Evolutionary conservation across 2,329 filamentous ascomycete species (phyloP), one percentile per base, ranked within the genome.

Genomic region (Hypoxylon sp.): DNA sequence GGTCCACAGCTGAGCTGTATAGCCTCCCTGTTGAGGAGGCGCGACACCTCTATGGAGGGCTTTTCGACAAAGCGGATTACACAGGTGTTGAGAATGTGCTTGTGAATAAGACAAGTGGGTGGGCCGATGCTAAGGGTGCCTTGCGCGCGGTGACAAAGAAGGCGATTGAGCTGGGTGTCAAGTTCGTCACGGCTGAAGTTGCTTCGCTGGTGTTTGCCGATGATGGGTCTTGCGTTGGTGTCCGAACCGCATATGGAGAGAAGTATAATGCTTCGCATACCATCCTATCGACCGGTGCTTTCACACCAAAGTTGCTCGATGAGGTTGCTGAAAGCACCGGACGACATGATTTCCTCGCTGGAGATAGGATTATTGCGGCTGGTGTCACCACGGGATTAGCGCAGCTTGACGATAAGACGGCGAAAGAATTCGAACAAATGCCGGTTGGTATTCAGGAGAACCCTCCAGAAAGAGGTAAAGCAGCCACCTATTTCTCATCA

Each of bases 21-120:
- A 80, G 83, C 8, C 74, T 87, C 24, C 78, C 83, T 5, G 81
- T 85, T 17, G 81, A 82, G 4, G 82, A 87, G 70, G 85, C 85
- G 22, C 80, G 81, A 54, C 78, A 78, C 73, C 67, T 84, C 64
- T 87, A 85, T 59, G 82, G 81, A 1, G 85, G 85, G 0, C 69
- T 88, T 2, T 88, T 88, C 63, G 82, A 83, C 8, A 80, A 84
- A 50, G 85, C 86, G 0, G 84, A 88, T 62, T 88, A 86, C 70
- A 80, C 80, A 1, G 85, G 81, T 3, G 85, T 86, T 4, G 83
- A 83, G 65, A 83, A 85, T 68, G 85, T 88, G 5, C 78, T 86
- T 17, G 78, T 88, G 19, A 88, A 88, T 74, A 81, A 81, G 72
- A 85, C 82, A 37, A 86, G 85, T 74, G 86, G 86, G 0, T 88